Base-by-base conservation (phyloP, 75 land plant genomes). In the Pinus taeda region DNA sequence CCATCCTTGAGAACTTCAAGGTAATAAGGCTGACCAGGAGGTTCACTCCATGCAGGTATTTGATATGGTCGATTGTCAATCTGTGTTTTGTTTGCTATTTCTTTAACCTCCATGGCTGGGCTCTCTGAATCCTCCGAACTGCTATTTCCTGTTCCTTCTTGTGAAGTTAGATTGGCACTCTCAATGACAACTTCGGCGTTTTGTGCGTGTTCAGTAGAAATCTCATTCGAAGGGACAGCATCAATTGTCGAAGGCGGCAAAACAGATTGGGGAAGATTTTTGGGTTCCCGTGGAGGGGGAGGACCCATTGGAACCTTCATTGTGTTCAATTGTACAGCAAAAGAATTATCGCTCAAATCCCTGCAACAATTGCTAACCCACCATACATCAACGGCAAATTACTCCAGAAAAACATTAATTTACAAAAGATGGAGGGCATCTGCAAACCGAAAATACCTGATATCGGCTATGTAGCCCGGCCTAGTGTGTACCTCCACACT, bases 1-100 rank as follows among this genome's bases (percentile, higher is more conserved):
- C 98, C 98, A 56, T 93, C 96, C 77, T 93, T 93, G 33, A 96
- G 86, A 20, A 96, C 88, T 77, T 96, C 98, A 4, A 96, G 60
- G 57, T 0, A 79, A 78, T 80, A 96, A 8, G 83, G 81, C 20
- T 88, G 90, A 17, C 62, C 76, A 1, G 99, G 99, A 18, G 88
- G 79, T 15, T 83, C 93, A 73, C 97, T 96, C 99, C 99, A 96
- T 1, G 80, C 72, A 56, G 99, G 99, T 57, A 90, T 88, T 15
- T 78, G 70, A 77, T 90, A 92, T 18, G 92, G 88, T 6, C 61
- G 73, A 13, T 15, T 57, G 24, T 5, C 22, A 49, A 75, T 14
- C 20, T 12, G 24, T 21, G 64, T 1, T 24, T 75, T 57, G 5
- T 33, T 26, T 18, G 49, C 6, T 18, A 11, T 15, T 20, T 30